Conservation (phyloP, 192 early-diverging fungal species). For the Linnemannia elongata region DNA sequence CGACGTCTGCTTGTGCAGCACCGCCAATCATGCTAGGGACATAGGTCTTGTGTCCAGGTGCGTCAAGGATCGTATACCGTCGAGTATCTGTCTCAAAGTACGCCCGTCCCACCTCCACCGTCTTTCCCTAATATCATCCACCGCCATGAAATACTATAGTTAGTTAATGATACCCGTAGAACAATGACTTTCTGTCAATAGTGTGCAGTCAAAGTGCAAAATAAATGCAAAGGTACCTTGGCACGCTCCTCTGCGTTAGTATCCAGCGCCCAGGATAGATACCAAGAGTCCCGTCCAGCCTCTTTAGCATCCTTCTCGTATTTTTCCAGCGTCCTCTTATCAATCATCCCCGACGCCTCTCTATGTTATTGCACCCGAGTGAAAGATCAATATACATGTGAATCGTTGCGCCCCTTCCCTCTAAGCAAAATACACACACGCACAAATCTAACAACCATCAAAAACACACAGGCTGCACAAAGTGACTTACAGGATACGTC, state of each 20-base stretch:
- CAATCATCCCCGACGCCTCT: conserved; percentile 94
- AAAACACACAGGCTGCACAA: background rate
- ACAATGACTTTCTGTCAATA: too few relatives aligned
- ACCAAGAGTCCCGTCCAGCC: conserved; percentile 95
- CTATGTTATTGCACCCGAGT: conserved; percentile 30
- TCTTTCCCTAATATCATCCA: conserved; percentile 78
- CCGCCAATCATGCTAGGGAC: conserved; percentile 97
- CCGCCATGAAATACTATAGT: background rate
- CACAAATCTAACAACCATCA: background rate
- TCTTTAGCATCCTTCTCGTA: conserved; percentile 98
- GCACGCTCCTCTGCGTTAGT: conserved; percentile 93
- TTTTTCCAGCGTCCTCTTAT: conserved; percentile 98
- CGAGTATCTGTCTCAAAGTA: conserved; percentile 96
- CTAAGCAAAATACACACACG: background rate
- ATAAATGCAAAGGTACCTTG: conserved; percentile 66
- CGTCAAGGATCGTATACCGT: conserved; percentile 98
- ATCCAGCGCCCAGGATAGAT: conserved; percentile 97
- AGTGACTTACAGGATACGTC: conserved; percentile 85
- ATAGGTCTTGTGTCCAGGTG: conserved; percentile 97
- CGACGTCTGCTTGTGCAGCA: conserved; percentile 96
- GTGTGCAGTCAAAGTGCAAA: background rate
- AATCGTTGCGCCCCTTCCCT: too few relatives aligned
- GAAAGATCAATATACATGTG: background rate
- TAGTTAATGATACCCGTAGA: background rate
- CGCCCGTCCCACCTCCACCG: conserved; percentile 95